Base-by-base conservation (phyloP, 2,329 filamentous ascomycete genomes). In the Trichoderma brevicompactum region DNA sequence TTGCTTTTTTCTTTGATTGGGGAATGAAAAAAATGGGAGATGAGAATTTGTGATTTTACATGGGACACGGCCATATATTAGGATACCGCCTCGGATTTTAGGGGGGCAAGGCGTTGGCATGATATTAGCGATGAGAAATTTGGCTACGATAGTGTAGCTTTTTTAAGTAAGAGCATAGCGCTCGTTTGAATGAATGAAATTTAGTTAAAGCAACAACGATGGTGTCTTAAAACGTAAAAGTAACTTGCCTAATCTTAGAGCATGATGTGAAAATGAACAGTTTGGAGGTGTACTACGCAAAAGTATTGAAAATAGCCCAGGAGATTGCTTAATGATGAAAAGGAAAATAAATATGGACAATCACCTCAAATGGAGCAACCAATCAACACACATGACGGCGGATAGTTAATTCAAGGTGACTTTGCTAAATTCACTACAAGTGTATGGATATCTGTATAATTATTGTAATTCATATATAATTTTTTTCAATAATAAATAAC, bases 141-240 rank as follows among this genome's bases (percentile, higher is more conserved):
- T 38, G 28, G 49, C 49, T 38, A 38, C n/a, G 10, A 17, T 48
- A 48, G 7, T 46, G 7, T 48, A 53, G 59, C 54, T 36, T 44
- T 44, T 44, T 46, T 7, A 40, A 28, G 38, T 7, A 36, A 41
- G 50, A 40, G 38, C 40, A 9, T 3, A 19, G 17, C 32, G 28
- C 41, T 58, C 41, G 32, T 36, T 54, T 36, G 28, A 58, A 58
- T 58, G 28, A 46, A 58, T 52, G 17, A 8, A 53, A 48, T 48
- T 38, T 12, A 7, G 1, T 58, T 36, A 36, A 58, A 58, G 23
- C 41, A 10, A 10, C 19, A 17, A 12, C 12, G 0, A 5, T 43
- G 15, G n/a, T n/a, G n/a, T n/a, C 5, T 3, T 28, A 3, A 28
- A 17, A 12, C n/a, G 15, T 23, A 32, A 32, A 19, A 56, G 53